These are phyloP conservation scores for Xylaria sp. DNA, from an alignment of 2,329 filamentous ascomycete genomes.

Conservation along the genomic window DNA sequence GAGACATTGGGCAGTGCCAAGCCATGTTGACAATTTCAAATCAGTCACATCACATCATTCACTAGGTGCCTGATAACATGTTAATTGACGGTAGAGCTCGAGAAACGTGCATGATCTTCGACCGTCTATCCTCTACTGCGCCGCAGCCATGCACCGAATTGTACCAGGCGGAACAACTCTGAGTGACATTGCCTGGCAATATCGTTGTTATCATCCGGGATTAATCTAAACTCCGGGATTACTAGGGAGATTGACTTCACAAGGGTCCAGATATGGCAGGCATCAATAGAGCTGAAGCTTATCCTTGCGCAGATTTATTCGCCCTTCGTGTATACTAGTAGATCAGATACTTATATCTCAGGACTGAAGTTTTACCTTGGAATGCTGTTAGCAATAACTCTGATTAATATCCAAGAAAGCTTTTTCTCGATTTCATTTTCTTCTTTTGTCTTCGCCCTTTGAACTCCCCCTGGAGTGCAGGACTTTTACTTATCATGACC, in stretches of 20 bases:
- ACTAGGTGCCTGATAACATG: neutral
- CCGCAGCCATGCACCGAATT: neutral
- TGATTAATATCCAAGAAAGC: too few species aligned
- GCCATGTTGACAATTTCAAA: neutral
- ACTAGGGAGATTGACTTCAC: neutral
- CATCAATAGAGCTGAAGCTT: neutral
- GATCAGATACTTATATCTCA: too few species aligned
- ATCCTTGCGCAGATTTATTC: neutral
- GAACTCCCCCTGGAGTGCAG: too few species aligned
- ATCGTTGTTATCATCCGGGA: neutral
- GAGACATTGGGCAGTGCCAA: neutral
- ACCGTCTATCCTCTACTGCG: neutral
- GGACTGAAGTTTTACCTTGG: too few species aligned
- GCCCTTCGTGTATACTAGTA: too few species aligned
- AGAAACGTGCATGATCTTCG: neutral
- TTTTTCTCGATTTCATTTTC: too few species aligned
- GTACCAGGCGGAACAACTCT: neutral
- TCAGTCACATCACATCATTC: neutral
- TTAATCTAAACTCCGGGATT: neutral
- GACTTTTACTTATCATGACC: too few species aligned
- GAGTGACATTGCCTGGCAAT: neutral
- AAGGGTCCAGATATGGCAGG: neutral
- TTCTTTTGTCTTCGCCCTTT: too few species aligned
- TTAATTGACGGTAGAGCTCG: neutral
- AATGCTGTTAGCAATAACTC: too few species aligned